A percentile compares a stretch with the other conserved stretches of the same genome.
Evolutionary conservation across 129 eudicot species (phyloP).

Genomic region (Arctium minus): DNA sequence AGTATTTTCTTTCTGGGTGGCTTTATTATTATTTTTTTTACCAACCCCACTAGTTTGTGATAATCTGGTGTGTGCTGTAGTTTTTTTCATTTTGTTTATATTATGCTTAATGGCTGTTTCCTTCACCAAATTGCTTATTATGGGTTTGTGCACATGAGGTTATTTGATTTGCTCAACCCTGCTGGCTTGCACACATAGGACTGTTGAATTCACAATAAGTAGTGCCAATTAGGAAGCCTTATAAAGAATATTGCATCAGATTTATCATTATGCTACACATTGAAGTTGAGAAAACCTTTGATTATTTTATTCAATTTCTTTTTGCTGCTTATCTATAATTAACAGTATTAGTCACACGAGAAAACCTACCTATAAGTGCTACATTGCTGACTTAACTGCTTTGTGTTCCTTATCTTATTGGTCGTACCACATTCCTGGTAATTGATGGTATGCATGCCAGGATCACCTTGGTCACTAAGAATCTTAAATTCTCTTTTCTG

Average conservation of each 20-base stretch:
- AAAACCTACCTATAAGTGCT: background rate
- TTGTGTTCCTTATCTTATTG: no score
- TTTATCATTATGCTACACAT: background rate
- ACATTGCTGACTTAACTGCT: background rate
- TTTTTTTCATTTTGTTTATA: no score
- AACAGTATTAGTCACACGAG: background rate
- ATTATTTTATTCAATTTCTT: background rate
- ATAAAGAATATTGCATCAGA: background rate
- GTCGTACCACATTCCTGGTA: no score
- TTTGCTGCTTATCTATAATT: background rate
- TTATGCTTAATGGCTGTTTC: background rate
- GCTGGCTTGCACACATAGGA: background rate
- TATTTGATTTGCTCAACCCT: background rate
- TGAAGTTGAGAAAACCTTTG: background rate
- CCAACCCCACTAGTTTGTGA: background rate
- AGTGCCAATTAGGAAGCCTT: background rate
- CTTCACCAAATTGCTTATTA: background rate
- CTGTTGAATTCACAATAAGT: background rate
- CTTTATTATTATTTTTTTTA: no score
- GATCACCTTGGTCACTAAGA: no score
- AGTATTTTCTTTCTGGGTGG: no score
- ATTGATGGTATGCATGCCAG: no score
- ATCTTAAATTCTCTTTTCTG: no score
- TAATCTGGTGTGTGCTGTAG: background rate
- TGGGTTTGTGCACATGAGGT: background rate